phyloP scores from a whole-genome alignment of 208 protist genomes.

The Trypanosoma boissoni region DNA sequence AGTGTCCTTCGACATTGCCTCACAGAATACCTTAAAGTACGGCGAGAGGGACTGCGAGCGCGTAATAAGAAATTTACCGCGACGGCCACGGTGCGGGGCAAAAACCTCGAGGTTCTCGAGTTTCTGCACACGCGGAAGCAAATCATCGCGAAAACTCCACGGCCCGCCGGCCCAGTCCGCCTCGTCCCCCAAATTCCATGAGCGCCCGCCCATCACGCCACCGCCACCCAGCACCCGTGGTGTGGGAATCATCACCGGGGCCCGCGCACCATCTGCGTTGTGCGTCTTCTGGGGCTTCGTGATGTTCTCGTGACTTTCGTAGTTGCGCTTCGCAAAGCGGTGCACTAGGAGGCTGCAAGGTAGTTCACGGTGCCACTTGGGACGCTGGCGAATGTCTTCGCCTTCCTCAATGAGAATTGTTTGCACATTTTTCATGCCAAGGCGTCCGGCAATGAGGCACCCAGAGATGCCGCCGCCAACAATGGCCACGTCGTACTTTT shows the following conservation, averaged over 20 bases:
- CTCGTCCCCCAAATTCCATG: constrained; percentile 70
- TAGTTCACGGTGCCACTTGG: constrained; percentile 58
- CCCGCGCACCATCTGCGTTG: constrained; percentile 13
- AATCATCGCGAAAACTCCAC: constrained; percentile 68
- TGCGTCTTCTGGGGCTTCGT: constrained; percentile 51
- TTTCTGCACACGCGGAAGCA: constrained; percentile 54
- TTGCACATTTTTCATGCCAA: constrained; percentile 67
- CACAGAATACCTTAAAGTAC: constrained; percentile 69
- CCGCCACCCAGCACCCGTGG: constrained; percentile 72
- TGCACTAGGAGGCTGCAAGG: constrained; percentile 55
- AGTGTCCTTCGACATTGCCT: constrained; percentile 66
- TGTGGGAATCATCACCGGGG: constrained; percentile 62
- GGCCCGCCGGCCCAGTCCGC: constrained; percentile 56
- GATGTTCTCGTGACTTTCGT: constrained; percentile 47
- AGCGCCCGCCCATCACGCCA: constrained; percentile 75
- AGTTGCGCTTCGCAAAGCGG: constrained; percentile 52
- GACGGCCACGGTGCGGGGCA: constrained; percentile 63
- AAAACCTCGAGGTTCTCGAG: constrained; percentile 68
- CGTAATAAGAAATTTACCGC: constrained; percentile 65
- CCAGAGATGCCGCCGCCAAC: constrained; percentile 68
- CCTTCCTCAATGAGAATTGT: constrained; percentile 72
- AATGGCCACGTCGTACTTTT: constrained; percentile 53
- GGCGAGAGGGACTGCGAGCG: constrained; percentile 58
- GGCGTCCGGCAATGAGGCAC: constrained; percentile 65
- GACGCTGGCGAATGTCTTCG: constrained; percentile 50